These are phyloP conservation scores for Aspergillus fumigatus DNA, from an alignment of 2,329 filamentous ascomycete species.

Conservation along the genomic window DNA sequence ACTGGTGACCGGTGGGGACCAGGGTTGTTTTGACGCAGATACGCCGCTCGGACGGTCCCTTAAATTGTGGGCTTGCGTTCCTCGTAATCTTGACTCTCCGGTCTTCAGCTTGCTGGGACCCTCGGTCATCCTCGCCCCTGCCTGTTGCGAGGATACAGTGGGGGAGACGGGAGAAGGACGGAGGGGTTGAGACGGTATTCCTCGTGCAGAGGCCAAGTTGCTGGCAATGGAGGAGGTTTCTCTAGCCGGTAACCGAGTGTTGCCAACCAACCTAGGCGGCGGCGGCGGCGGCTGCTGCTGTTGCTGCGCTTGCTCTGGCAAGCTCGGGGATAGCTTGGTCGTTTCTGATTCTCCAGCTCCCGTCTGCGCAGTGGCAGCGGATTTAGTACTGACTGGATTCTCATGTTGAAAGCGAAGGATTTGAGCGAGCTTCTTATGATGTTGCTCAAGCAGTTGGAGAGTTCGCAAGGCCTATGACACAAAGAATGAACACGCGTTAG, in stretches of 20 bases:
- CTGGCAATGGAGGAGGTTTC: conserved; percentile 82
- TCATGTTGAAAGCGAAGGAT: conserved; percentile 69
- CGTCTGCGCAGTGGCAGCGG: conserved; percentile 15
- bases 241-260: conserved; percentile 52
- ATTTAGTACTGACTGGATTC: conserved; percentile 35
- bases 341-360: conserved; percentile 14
- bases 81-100: conserved; percentile 26
- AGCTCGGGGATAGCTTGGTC: conserved; percentile 20
- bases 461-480: conserved; percentile 73
- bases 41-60: conserved; percentile 24
- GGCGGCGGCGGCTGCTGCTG: no score
- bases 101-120: conserved; percentile 41
- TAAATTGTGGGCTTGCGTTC: conserved; percentile 11
- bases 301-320: conserved; percentile 27
- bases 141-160: conserved; percentile 68
- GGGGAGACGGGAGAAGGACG: conserved; percentile 66
- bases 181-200: conserved; percentile 57
- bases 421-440: conserved; percentile 78
- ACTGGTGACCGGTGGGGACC: conserved; percentile 31
- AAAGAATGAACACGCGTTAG: neutral
- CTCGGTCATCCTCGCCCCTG: conserved; percentile 64
- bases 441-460: conserved; percentile 76
- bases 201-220: conserved; percentile 79
- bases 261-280: conserved; percentile 35
- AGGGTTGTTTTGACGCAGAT: conserved; percentile 26